phyloP scores from a whole-genome alignment of 345 rosid species.

The Hibiscus trionum region DNA sequence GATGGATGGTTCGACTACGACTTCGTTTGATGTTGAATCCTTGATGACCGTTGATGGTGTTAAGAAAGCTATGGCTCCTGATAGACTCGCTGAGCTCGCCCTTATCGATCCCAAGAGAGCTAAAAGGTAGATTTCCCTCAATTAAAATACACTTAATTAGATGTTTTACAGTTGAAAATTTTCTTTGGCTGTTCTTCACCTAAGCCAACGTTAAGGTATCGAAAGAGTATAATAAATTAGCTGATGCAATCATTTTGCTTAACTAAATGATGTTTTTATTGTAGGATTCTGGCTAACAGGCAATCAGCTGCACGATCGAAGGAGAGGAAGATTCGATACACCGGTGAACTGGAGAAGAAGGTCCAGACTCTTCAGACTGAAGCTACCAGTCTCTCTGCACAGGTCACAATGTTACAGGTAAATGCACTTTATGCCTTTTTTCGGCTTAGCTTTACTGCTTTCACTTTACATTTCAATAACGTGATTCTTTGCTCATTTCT shows the following conservation, averaged over 20 bases:
- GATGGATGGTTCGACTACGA: slow-evolving; percentile 61
- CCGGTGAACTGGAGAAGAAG: slow-evolving; percentile 88
- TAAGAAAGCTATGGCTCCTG: slow-evolving; percentile 83
- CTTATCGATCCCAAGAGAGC: slow-evolving; percentile 95
- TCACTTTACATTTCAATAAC: neutral
- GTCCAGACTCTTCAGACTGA: slow-evolving; percentile 98
- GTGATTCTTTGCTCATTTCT: neutral
- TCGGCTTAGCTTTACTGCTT: neutral
- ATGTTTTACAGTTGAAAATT: neutral
- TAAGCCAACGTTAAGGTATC: neutral
- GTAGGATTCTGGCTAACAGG: slow-evolving; percentile 85
- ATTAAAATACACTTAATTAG: neutral
- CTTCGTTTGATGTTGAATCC: slow-evolving; percentile 55
- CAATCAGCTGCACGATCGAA: slow-evolving; percentile 95
- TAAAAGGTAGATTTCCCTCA: slow-evolving; percentile 45
- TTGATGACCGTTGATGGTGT: slow-evolving; percentile 38
- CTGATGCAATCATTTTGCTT: neutral
- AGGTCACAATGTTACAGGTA: slow-evolving; percentile 92
- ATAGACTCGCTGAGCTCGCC: slow-evolving; percentile 77
- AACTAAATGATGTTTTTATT: slow-evolving; percentile 1
- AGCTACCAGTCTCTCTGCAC: slow-evolving; percentile 96
- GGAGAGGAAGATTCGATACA: slow-evolving; percentile 85
- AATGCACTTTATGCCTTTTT: neutral
- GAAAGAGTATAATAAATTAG: neutral
- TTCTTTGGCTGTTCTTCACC: neutral